Percentiles rank a stretch among this genome's conserved stretches.
These are phyloP conservation scores for Diplodia corticola DNA, from an alignment of 2,329 filamentous ascomycete species.

Conservation along the genomic window DNA sequence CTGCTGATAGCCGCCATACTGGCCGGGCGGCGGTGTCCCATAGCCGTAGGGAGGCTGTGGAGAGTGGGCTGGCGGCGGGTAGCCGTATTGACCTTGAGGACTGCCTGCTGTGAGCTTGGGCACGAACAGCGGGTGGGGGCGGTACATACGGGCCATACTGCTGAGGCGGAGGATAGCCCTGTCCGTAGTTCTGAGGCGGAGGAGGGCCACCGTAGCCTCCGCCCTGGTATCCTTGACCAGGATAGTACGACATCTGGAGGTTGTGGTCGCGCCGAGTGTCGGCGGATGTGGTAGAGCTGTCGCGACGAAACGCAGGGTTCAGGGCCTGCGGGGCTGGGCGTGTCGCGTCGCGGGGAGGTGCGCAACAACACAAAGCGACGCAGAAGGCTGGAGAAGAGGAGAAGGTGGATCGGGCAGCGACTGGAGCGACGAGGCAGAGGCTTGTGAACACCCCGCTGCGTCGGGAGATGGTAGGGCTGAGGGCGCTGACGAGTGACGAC, in stretches of 20 bases:
- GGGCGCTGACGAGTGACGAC: slow-evolving; percentile 16
- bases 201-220: slow-evolving; percentile 43
- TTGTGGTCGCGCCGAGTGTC: not conserved
- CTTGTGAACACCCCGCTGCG: slow-evolving; percentile 15
- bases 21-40: slow-evolving; percentile 45
- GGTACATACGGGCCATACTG: slow-evolving; percentile 24
- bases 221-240: slow-evolving; percentile 44
- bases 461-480: slow-evolving; percentile 12
- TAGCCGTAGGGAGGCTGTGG: slow-evolving; percentile 44
- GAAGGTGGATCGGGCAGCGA: not conserved
- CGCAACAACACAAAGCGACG: not conserved
- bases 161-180: slow-evolving; percentile 27
- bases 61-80: slow-evolving; percentile 35
- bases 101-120: slow-evolving; percentile 21
- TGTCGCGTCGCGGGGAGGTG: not conserved
- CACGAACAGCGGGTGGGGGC: not conserved
- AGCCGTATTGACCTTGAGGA: slow-evolving; percentile 41
- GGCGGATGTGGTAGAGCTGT: not conserved
- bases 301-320: not conserved
- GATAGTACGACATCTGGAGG: slow-evolving; percentile 43
- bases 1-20: slow-evolving; percentile 45
- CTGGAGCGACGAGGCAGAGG: not conserved
- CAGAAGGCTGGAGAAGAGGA: not conserved
- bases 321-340: not conserved
- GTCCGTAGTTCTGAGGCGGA: slow-evolving; percentile 34